phyloP scores from a whole-genome alignment of 768 basidiomycete species.

The Serpula lacrymans region DNA sequence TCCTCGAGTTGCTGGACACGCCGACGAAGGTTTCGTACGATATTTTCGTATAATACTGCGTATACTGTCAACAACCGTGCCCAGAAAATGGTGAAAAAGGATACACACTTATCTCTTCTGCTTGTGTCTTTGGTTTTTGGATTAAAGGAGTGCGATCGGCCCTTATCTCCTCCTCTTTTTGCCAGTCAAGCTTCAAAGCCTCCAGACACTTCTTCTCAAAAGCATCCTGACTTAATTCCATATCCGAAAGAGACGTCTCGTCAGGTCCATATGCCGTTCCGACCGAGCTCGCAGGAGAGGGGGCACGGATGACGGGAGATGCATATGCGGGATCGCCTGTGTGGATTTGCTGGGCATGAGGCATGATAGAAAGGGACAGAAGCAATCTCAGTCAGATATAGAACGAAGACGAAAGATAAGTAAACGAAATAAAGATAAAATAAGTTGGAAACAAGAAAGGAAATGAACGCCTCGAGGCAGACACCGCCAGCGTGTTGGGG shows the following conservation, averaged over 20 bases:
- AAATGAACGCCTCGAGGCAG: background rate
- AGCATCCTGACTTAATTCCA: conserved; percentile 32
- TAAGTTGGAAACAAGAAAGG: background rate
- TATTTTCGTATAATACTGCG: conserved; percentile 33
- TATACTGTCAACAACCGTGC: conserved; percentile 4
- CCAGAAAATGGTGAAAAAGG: background rate
- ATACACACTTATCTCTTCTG: conserved; percentile 39
- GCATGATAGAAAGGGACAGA: conserved; percentile 25
- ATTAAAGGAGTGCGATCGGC: conserved; percentile 31
- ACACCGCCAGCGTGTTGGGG: too few relatives aligned
- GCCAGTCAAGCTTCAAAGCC: conserved; percentile 30
- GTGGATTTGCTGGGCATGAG: conserved; percentile 27
- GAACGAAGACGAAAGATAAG: background rate
- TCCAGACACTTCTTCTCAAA: conserved; percentile 35
- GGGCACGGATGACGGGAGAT: conserved; percentile 42
- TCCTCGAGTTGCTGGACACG: conserved; percentile 40
- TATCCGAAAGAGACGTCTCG: conserved; percentile 40
- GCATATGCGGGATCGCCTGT: conserved; percentile 37
- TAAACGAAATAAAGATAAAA: conserved; percentile 4
- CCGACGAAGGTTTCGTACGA: conserved; percentile 35
- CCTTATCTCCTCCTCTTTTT: conserved; percentile 34
- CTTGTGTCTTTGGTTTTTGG: conserved; percentile 25
- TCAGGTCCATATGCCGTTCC: conserved; percentile 46
- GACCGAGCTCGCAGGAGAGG: conserved; percentile 45
- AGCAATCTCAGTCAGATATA: conserved; percentile 7